Percentiles rank a stretch among this genome's conserved stretches.
Evolutionary conservation across 2,329 filamentous ascomycete species (phyloP).

Genomic region (Ophiobolus disseminans): DNA sequence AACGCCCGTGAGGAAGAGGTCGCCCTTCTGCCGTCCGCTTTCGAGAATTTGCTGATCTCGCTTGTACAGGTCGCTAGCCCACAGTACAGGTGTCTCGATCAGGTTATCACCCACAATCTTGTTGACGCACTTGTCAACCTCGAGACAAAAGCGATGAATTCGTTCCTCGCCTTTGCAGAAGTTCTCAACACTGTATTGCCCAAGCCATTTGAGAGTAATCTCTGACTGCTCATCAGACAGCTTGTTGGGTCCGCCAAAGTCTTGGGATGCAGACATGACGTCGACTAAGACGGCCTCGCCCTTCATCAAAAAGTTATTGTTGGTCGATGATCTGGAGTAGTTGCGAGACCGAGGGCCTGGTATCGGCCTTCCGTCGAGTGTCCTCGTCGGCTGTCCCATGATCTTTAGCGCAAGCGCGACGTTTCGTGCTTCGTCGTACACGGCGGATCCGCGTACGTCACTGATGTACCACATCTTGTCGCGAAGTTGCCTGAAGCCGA

Average conservation of each 20-base stretch:
- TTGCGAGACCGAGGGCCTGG: constrained; percentile 51
- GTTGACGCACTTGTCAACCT: constrained; percentile 84
- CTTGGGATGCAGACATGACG: constrained; percentile 79
- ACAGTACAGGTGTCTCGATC: constrained; percentile 83
- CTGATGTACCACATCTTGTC: constrained; percentile 99
- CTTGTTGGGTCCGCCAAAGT: constrained; percentile 91
- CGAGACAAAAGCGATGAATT: constrained; percentile 91
- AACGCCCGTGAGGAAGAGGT: constrained; percentile 55
- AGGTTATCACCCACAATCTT: constrained; percentile 86
- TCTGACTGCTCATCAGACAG: constrained; percentile 94
- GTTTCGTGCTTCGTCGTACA: constrained; percentile 85
- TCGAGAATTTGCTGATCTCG: constrained; percentile 72
- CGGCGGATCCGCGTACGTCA: constrained; percentile 87
- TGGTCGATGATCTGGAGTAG: constrained; percentile 55
- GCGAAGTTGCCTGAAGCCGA: constrained; percentile 74
- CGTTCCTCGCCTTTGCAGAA: constrained; percentile 95
- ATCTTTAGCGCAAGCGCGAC: constrained; percentile 87
- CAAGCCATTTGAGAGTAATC: constrained; percentile 81
- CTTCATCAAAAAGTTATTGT: constrained; percentile 72
- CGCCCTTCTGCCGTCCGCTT: constrained; percentile 58
- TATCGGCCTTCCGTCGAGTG: constrained; percentile 48
- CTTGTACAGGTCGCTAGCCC: constrained; percentile 88
- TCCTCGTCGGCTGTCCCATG: constrained; percentile 71
- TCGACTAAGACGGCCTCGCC: constrained; percentile 87
- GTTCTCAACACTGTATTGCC: constrained; percentile 82